phyloP scores from a whole-genome alignment of 495 filamentous ascomycete genomes.

The Rostrohypoxylon terebratum region DNA sequence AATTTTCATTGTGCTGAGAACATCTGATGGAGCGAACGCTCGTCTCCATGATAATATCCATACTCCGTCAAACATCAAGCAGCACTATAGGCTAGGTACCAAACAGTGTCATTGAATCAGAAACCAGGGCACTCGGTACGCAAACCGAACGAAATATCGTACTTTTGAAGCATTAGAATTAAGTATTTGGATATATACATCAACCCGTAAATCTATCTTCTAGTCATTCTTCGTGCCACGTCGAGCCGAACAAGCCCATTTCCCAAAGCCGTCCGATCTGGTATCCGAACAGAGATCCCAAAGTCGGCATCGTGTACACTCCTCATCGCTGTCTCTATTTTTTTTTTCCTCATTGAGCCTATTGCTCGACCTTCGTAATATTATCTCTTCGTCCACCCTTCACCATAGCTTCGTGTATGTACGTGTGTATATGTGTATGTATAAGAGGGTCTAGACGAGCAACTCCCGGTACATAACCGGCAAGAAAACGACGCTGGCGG shows the following conservation, averaged over 20 bases:
- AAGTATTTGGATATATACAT: slow-evolving; percentile 33
- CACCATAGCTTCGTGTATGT: no score
- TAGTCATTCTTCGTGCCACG: slow-evolving; percentile 7
- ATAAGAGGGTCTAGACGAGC: slow-evolving; percentile 36
- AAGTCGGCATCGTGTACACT: not conserved
- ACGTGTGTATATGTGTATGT: no score
- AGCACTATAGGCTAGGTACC: not conserved
- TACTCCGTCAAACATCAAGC: not conserved
- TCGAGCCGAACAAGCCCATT: not conserved
- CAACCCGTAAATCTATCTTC: slow-evolving; percentile 9
- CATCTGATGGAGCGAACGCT: no score
- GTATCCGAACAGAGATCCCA: not conserved
- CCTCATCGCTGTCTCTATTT: no score
- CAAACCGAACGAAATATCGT: not conserved
- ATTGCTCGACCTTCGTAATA: not conserved
- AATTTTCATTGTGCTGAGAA: no score
- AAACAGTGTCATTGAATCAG: no score
- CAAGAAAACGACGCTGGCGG: slow-evolving; percentile 87
- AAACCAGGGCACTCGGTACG: not conserved
- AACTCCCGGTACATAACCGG: slow-evolving; percentile 80
- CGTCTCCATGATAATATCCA: no score
- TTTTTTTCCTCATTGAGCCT: no score
- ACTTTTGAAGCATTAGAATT: slow-evolving; percentile 41
- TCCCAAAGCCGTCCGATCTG: not conserved
- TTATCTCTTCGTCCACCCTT: not conserved